A percentile compares a stretch with the other conserved stretches of the same genome.
These are phyloP conservation scores for Starmerella bombi DNA, from an alignment of 805 yeast species.

Conservation along the genomic window DNA sequence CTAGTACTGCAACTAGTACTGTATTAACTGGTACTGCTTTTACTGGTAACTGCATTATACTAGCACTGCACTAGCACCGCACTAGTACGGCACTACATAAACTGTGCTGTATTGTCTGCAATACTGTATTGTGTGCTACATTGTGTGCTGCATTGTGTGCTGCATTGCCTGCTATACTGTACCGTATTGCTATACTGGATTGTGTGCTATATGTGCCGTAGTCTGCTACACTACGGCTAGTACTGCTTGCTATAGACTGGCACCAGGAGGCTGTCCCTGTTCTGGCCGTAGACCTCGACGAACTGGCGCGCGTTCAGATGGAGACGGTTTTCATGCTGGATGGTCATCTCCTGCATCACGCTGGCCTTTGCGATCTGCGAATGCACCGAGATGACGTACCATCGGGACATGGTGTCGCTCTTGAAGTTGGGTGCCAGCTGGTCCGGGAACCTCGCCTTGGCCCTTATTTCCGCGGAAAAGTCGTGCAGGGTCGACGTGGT, in stretches of 20 bases:
- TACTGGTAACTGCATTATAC: too few species aligned
- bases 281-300: neutral
- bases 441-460: constrained; percentile 6
- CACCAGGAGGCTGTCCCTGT: neutral
- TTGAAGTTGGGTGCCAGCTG: constrained; percentile 9
- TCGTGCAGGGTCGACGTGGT: constrained; percentile 3
- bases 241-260: neutral
- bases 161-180: too few species aligned
- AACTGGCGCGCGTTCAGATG: constrained; percentile 7
- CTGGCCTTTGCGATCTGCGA: constrained; percentile 6
- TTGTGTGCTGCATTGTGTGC: too few species aligned
- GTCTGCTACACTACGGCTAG: too few species aligned
- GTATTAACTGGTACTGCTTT: too few species aligned
- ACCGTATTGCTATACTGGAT: too few species aligned
- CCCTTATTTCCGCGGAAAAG: constrained; percentile 1
- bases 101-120: too few species aligned
- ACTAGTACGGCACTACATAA: too few species aligned
- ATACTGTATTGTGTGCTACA: too few species aligned
- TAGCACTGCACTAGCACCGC: too few species aligned
- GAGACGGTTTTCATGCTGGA: neutral
- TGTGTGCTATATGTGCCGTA: too few species aligned
- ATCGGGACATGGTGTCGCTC: constrained; percentile 5
- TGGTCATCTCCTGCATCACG: constrained; percentile 2
- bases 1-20: too few species aligned
- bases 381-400: constrained; percentile 9